phyloP scores from a whole-genome alignment of 495 filamentous ascomycete genomes.

The Penicillium cosmopolitanum region DNA sequence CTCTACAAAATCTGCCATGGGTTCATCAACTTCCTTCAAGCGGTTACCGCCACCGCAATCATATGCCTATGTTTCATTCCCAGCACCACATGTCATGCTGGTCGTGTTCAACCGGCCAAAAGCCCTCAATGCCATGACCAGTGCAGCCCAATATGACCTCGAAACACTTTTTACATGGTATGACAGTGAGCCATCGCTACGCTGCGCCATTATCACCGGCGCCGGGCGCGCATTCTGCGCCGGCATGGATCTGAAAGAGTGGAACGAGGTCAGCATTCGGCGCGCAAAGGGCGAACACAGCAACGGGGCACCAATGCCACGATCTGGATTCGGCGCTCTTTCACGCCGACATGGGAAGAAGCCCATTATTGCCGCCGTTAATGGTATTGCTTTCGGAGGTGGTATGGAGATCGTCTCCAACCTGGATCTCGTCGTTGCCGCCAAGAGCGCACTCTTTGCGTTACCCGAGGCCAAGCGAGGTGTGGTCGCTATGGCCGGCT shows the following conservation, averaged over 20 bases:
- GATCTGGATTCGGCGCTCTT: slow-evolving; percentile 22
- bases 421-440: slow-evolving; percentile 65
- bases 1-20: slow-evolving; percentile 7
- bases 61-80: slow-evolving; percentile 30
- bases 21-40: slow-evolving; percentile 11
- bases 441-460: slow-evolving; percentile 52
- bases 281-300: slow-evolving; percentile 16
- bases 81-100: slow-evolving; percentile 35
- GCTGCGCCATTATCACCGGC: slow-evolving; percentile 52
- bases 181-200: slow-evolving; percentile 48
- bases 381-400: slow-evolving; percentile 68
- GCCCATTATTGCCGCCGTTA: slow-evolving; percentile 68
- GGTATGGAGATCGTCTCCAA: slow-evolving; percentile 69
- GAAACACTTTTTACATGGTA: slow-evolving; percentile 49
- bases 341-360: slow-evolving; percentile 42
- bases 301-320: slow-evolving; percentile 19
- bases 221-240: slow-evolving; percentile 50
- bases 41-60: slow-evolving; percentile 17
- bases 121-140: slow-evolving; percentile 46
- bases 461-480: slow-evolving; percentile 68
- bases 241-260: slow-evolving; percentile 40
- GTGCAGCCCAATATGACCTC: slow-evolving; percentile 46
- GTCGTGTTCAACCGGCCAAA: slow-evolving; percentile 40
- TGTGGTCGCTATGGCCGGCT: slow-evolving; percentile 68
- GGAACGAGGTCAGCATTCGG: slow-evolving; percentile 18